Evolutionary conservation across 768 basidiomycete genomes (phyloP), one percentile per base, ranked within the genome.

Genomic region (Tricholoma saponaceum): DNA sequence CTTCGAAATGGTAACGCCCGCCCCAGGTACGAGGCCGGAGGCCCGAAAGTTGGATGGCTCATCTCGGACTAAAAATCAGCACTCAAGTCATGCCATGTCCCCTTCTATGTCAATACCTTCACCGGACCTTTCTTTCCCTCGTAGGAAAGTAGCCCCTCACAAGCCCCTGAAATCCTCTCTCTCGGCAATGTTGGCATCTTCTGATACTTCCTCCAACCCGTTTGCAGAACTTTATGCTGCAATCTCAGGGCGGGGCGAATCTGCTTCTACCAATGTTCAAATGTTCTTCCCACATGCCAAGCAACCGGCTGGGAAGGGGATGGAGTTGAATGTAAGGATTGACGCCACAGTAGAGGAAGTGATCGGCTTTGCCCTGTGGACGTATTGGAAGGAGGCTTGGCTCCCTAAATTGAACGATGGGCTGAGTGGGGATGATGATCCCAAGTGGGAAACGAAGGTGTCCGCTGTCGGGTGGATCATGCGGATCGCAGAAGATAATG

Each of bases 311-410:
- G 81, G 82, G 2, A 83, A 84, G 52, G 74, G 83, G 20, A 83
- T 95, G 80, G 73, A 82, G 35, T 77, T 95, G 5, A 87, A 80
- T 59, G 91, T 98, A 10, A 75, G 92, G 56, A 86, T 85, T 61
- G 96, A 98, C 61, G 90, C 94, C 1, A 90, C 88, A 0, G 87
- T 98, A 4, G 97, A 98, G 68, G 97, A 98, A 70, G 93, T 96
- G 5, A 90, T 98, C 54, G 97, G 97, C 0, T 93, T 90, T 69
- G 88, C 92, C 1, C 69, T 98, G 47, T 97, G 86, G 86, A 87
- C 72, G n/a, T 98, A 94, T 64, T 95, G 92, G 87, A 95, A 98
- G 67, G 86, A 92, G 63, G 85, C 83, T 0, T 85, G 92, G 81
- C 66, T 84, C 39, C 95, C 94, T 1, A 84, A 83, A 64, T 70